These are phyloP conservation scores for Colletotrichum sp. DNA, from an alignment of 2,329 filamentous ascomycete genomes.

Conservation along the genomic window DNA sequence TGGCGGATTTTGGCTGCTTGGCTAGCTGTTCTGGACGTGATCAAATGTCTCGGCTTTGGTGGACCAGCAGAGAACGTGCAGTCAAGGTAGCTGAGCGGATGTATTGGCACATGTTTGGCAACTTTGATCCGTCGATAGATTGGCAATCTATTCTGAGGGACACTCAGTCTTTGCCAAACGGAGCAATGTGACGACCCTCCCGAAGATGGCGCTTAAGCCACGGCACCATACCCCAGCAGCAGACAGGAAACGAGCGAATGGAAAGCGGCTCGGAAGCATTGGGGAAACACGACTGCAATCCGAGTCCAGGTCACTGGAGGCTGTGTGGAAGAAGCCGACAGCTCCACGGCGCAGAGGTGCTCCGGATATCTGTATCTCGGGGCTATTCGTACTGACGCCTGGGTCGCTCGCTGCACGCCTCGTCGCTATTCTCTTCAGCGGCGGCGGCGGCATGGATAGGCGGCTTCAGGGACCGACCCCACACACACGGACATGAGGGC, in stretches of 20 bases:
- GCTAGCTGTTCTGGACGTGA: neutral
- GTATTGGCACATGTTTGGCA: neutral
- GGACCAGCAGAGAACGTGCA: neutral
- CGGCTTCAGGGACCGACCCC: neutral
- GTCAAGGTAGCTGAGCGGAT: neutral
- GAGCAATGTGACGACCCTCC: conserved; percentile 5
- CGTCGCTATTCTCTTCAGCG: neutral
- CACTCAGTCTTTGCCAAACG: neutral
- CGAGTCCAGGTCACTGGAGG: conserved; percentile 1
- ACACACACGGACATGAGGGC: neutral
- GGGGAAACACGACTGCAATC: neutral
- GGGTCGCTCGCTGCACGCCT: neutral
- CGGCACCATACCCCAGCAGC: neutral
- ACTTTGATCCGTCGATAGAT: neutral
- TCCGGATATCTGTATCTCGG: neutral
- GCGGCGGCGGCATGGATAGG: neutral
- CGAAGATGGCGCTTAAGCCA: neutral
- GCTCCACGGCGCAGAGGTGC: neutral
- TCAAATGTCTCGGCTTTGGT: neutral
- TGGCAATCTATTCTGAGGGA: conserved; percentile 3
- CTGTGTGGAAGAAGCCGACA: neutral
- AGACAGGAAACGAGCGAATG: neutral
- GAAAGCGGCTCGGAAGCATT: neutral
- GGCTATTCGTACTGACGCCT: neutral
- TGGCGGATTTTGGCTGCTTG: neutral